These are phyloP conservation scores for Chlorophyllum brunneum DNA, from an alignment of 768 basidiomycete genomes.

Conservation along the genomic window DNA sequence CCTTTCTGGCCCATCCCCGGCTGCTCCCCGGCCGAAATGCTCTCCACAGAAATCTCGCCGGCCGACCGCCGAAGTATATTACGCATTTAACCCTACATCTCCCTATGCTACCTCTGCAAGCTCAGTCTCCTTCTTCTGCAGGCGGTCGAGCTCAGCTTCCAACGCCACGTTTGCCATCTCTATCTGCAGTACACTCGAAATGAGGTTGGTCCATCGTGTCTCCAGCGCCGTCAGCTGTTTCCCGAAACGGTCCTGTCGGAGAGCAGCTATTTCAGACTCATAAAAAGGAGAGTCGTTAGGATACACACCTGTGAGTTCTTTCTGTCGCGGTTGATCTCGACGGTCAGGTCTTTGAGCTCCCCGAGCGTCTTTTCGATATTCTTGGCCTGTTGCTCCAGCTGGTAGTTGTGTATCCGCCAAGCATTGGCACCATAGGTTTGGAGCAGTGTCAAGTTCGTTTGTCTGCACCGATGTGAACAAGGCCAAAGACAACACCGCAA, in stretches of 20 bases:
- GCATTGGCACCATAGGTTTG: slow-evolving; percentile 88
- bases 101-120: slow-evolving; percentile 39
- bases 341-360: slow-evolving; percentile 71
- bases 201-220: slow-evolving; percentile 88
- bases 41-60: slow-evolving; percentile 13
- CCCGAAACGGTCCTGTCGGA: slow-evolving; percentile 66
- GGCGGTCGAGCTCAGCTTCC: slow-evolving; percentile 70
- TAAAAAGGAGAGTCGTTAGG: not conserved
- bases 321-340: slow-evolving; percentile 83
- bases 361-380: slow-evolving; percentile 71
- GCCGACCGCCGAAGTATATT: slow-evolving; percentile 11
- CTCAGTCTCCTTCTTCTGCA: slow-evolving; percentile 59
- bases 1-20: slow-evolving; percentile 18
- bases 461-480: slow-evolving; percentile 37
- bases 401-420: slow-evolving; percentile 89
- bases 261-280: not conserved
- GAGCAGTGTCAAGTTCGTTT: slow-evolving; percentile 77
- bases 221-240: slow-evolving; percentile 79
- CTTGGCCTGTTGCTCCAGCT: slow-evolving; percentile 73
- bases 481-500: not conserved
- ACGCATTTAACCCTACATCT: not conserved
- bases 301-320: slow-evolving; percentile 76
- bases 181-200: slow-evolving; percentile 87
- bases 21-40: slow-evolving; percentile 16
- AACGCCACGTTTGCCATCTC: slow-evolving; percentile 93